A percentile compares a stretch with the other conserved stretches of the same genome.
Conservation (phyloP, 2,329 filamentous ascomycete species). For the Allantophomopsis cytisporea region DNA sequence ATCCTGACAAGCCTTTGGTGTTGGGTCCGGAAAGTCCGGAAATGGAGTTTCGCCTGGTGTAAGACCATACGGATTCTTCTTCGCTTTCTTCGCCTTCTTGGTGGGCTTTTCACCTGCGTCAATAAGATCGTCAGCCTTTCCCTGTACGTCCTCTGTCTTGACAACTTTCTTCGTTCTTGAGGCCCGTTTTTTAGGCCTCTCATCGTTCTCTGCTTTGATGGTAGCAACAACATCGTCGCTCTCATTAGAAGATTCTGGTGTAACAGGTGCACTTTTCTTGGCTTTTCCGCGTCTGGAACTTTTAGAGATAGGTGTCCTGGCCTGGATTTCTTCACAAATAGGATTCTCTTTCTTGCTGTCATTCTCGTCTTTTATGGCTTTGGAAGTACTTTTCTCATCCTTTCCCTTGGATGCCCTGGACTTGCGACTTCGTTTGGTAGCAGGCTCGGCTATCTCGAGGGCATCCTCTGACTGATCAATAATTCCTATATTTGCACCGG, state of each 20-base stretch:
- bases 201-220: not conserved
- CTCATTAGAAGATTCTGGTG: not conserved
- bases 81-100: slow-evolving; percentile 10
- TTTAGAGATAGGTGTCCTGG: slow-evolving; percentile 1
- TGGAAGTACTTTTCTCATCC: not conserved
- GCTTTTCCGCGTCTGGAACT: not conserved
- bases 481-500: slow-evolving; percentile 4
- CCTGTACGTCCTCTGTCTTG: slow-evolving; percentile 5
- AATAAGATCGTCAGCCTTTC: slow-evolving; percentile 3
- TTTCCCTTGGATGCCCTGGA: not conserved
- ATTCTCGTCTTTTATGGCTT: not conserved
- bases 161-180: not conserved
- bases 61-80: slow-evolving; percentile 32
- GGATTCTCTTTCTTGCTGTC: not conserved
- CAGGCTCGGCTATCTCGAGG: not conserved
- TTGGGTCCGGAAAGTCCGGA: slow-evolving; percentile 52
- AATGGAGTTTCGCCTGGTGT: slow-evolving; percentile 50
- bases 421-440: not conserved
- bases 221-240: not conserved
- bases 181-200: not conserved
- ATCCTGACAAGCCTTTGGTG: slow-evolving; percentile 52
- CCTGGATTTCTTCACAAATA: slow-evolving; percentile 7
- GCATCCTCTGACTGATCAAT: not conserved
- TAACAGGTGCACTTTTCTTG: not conserved
- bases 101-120: not conserved